These are phyloP conservation scores for Epithele typhae DNA, from an alignment of 768 basidiomycete species.

Conservation along the genomic window DNA sequence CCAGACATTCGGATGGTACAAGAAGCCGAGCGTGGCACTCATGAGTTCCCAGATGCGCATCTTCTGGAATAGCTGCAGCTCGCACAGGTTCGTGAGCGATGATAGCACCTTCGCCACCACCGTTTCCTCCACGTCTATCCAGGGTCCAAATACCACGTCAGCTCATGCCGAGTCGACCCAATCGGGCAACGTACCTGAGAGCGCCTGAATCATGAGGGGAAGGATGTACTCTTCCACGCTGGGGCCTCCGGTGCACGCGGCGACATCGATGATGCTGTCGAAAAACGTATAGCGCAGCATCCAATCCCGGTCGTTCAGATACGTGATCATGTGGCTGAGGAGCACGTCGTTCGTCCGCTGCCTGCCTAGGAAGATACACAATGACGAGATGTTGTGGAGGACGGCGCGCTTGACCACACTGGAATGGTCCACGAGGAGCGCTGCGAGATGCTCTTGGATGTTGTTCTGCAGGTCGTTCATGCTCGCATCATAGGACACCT, in stretches of 20 bases:
- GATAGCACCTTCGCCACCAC: slow-evolving; percentile 90
- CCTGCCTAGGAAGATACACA: slow-evolving; percentile 92
- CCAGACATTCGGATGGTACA: slow-evolving; percentile 96
- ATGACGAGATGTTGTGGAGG: slow-evolving; percentile 76
- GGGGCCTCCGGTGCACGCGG: slow-evolving; percentile 86
- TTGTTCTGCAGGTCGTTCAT: slow-evolving; percentile 80
- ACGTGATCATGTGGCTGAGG: slow-evolving; percentile 82
- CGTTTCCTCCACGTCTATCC: slow-evolving; percentile 86
- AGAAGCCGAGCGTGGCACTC: slow-evolving; percentile 80
- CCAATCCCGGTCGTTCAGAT: slow-evolving; percentile 92
- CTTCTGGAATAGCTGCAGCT: slow-evolving; percentile 86
- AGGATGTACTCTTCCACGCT: slow-evolving; percentile 95
- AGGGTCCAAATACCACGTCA: no score
- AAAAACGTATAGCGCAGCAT: slow-evolving; percentile 87
- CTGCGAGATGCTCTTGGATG: slow-evolving; percentile 83
- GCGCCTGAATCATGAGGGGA: slow-evolving; percentile 93
- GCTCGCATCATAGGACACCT: slow-evolving; percentile 90
- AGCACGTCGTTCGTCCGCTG: slow-evolving; percentile 94
- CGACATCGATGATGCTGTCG: slow-evolving; percentile 93
- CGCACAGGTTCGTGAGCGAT: slow-evolving; percentile 83
- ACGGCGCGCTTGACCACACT: slow-evolving; percentile 90
- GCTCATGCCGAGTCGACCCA: no score
- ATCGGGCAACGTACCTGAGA: slow-evolving; percentile 59
- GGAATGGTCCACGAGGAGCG: slow-evolving; percentile 84
- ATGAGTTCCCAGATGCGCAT: slow-evolving; percentile 98